Evolutionary conservation across 2,329 filamentous ascomycete genomes (phyloP), one percentile per base, ranked within the genome.

Genomic region (Clarireedia homoeocarpa): DNA sequence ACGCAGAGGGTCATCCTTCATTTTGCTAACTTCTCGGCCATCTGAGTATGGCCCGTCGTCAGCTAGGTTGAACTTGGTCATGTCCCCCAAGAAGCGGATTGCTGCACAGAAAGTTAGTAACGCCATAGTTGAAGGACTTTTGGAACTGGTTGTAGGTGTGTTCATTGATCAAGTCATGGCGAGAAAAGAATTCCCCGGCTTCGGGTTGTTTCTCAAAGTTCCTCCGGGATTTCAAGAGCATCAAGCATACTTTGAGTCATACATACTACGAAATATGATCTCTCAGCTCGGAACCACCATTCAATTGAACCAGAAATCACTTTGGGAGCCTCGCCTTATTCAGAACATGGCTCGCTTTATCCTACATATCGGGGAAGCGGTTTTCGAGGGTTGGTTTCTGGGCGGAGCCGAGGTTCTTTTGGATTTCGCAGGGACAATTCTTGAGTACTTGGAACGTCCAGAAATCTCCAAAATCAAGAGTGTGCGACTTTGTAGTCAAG

Each of bases 351-450:
- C 88, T 0, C 83, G 91, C 12, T 87, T 96, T 60, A 83, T 85
- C 34, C 75, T 82, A 2, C 89, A 97, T 67, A 81, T 97, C 69
- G 83, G 87, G 0, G 94, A 99, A 69, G 89, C 90, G 5, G 86
- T 96, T 12, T 96, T 94, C 62, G 94, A 97, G 71, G 94, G 94
- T 15, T 96, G 91, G 89, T 97, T 97, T 67, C 82, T 96, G 60
- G 86, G 94, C 62, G 92, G 92, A 1, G 89, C 89, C 1, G 88
- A 91, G 63, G 79, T 83, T 4, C 80, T 94, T 63, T 79, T 97
- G 34, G 91, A 97, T 65, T 95, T 96, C 65, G 81, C 86, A 3
- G 94, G 92, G 1, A 84, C 86, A 53, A 73, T 96, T 6, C 72
- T 99, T 6, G 94, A 99, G 68, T 92, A 95, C 65, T 76, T 99